Percentiles rank a stretch among this genome's conserved stretches.
Evolutionary conservation across 345 rosid species (phyloP).

Genomic region (Gossypium sturtianum): DNA sequence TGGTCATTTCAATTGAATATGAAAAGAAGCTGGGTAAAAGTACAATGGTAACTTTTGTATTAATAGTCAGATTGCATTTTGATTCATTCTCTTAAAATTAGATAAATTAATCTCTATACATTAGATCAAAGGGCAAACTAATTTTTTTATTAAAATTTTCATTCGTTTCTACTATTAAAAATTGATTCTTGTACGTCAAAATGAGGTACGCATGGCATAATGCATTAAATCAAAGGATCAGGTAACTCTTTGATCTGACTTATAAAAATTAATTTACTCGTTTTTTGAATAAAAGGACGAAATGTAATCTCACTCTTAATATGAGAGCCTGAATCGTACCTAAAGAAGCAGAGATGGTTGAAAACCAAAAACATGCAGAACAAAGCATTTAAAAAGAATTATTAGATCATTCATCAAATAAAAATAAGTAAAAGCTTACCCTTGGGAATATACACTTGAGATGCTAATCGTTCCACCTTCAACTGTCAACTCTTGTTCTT

Average conservation of each 20-base stretch:
- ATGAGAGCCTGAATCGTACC: fast-evolving
- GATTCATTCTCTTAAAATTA: too few relatives aligned
- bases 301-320: too few relatives aligned
- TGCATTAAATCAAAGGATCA: too few relatives aligned
- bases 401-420: not conserved
- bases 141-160: too few relatives aligned
- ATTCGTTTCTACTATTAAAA: too few relatives aligned
- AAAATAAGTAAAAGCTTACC: constrained; percentile 40
- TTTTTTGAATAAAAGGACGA: too few relatives aligned
- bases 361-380: not conserved
- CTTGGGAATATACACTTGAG: constrained; percentile 80
- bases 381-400: not conserved
- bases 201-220: too few relatives aligned
- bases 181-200: fast-evolving
- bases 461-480: constrained; percentile 78
- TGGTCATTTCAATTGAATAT: too few relatives aligned
- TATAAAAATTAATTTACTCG: fast-evolving
- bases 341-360: not conserved
- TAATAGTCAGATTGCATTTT: fast-evolving
- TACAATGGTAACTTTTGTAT: too few relatives aligned
- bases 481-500: constrained; percentile 17
- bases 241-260: fast-evolving
- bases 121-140: too few relatives aligned
- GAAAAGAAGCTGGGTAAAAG: too few relatives aligned
- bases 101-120: too few relatives aligned